Percentiles rank a stretch among this genome's conserved stretches.
These are phyloP conservation scores for Leishmania aethiopica DNA, from an alignment of 208 protist genomes.

Conservation along the genomic window DNA sequence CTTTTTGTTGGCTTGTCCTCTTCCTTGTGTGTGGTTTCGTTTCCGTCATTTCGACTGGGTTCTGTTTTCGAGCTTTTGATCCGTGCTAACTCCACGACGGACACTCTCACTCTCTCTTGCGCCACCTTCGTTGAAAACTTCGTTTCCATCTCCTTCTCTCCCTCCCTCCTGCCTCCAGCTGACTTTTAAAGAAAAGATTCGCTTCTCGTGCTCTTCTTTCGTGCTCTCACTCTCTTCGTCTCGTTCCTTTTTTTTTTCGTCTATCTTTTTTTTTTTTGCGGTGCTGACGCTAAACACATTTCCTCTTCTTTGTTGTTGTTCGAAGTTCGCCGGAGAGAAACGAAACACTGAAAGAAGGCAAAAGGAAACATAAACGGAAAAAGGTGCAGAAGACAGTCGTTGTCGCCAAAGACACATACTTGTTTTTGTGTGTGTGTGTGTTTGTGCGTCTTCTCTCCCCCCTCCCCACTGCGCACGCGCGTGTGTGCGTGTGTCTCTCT, in stretches of 20 bases:
- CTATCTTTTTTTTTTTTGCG: conserved; percentile 1
- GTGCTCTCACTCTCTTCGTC: neutral
- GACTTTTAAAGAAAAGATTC: neutral
- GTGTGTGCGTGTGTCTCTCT: neutral
- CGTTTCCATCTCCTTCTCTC: conserved; percentile 1
- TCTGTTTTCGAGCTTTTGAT: neutral
- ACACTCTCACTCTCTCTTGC: neutral
- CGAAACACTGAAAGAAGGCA: neutral
- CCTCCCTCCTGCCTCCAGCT: conserved; percentile 3
- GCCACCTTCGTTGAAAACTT: neutral
- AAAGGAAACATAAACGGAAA: neutral
- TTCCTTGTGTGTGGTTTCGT: neutral
- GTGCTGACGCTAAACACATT: too few species aligned
- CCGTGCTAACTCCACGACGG: neutral
- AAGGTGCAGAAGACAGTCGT: neutral
- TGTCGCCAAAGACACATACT: neutral
- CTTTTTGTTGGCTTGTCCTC: neutral
- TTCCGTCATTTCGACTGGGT: neutral
- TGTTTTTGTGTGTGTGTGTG: neutral
- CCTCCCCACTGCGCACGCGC: neutral
- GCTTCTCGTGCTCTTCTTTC: neutral
- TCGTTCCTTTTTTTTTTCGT: neutral
- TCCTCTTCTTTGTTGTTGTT: too few species aligned
- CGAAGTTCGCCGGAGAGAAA: too few species aligned
- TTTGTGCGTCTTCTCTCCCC: neutral